A percentile compares a stretch with the other conserved stretches of the same genome.
phyloP scores from a whole-genome alignment of 1,284 basidiomycete species.

The Porodaedalea pini region DNA sequence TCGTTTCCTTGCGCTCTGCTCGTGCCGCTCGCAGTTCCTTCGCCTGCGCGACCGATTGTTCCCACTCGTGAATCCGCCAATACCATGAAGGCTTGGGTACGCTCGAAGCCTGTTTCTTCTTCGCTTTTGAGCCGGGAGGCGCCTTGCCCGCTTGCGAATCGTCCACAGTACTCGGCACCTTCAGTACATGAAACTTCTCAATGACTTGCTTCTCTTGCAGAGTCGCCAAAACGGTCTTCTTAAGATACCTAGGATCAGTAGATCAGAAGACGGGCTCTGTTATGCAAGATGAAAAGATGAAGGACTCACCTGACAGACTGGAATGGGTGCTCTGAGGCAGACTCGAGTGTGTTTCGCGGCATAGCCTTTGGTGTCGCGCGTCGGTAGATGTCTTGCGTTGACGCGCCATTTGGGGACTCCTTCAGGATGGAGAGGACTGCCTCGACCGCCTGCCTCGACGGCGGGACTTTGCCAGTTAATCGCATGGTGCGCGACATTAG shows the following conservation, averaged over 20 bases:
- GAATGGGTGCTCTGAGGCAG: not conserved
- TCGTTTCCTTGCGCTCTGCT: not conserved
- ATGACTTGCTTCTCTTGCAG: slow-evolving; percentile 8
- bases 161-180: not conserved
- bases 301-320: slow-evolving; percentile 2
- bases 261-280: not conserved
- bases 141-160: not conserved
- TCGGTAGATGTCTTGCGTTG: slow-evolving; percentile 13
- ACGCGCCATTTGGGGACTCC: slow-evolving; percentile 1
- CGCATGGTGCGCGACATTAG: slow-evolving; percentile 5
- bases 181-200: slow-evolving; percentile 10
- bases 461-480: slow-evolving; percentile 14
- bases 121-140: not conserved
- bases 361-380: slow-evolving; percentile 3
- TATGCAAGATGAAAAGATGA: not conserved
- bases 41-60: not conserved
- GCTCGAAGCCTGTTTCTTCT: not conserved
- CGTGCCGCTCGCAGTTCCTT: not conserved
- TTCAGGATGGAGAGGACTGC: slow-evolving; percentile 7
- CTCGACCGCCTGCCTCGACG: slow-evolving; percentile 9
- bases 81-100: slow-evolving; percentile 10
- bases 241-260: slow-evolving; percentile 6
- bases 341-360: not conserved
- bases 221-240: slow-evolving; percentile 7
- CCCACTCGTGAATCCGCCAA: slow-evolving; percentile 14